phyloP scores from a whole-genome alignment of 2,329 filamentous ascomycete genomes.

The Fusarium sp. region DNA sequence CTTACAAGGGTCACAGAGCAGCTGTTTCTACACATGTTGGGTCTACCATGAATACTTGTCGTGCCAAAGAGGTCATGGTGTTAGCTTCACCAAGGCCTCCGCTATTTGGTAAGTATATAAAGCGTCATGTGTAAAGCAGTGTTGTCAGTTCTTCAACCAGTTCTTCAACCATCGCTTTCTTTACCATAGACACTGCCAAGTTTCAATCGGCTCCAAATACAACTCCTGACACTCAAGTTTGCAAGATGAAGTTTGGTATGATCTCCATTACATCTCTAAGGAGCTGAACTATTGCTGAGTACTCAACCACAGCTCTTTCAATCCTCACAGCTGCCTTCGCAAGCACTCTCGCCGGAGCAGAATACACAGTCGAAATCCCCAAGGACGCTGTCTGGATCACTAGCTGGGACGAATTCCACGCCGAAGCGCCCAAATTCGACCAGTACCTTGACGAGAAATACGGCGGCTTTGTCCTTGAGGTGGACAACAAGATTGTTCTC shows the following conservation, averaged over 20 bases:
- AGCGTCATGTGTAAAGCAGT: too few species aligned
- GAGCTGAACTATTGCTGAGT: too few species aligned
- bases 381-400: not conserved
- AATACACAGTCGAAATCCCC: not conserved
- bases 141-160: too few species aligned
- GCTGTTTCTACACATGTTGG: not conserved
- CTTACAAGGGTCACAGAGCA: not conserved
- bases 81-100: not conserved
- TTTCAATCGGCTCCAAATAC: too few species aligned
- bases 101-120: not conserved
- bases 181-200: too few species aligned
- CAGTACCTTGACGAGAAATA: not conserved
- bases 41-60: too few species aligned
- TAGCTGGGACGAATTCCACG: not conserved
- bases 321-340: not conserved
- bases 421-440: not conserved
- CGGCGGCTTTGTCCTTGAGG: not conserved
- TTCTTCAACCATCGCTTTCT: too few species aligned
- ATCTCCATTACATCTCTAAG: too few species aligned
- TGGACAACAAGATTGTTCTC: not conserved
- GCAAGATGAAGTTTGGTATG: not conserved
- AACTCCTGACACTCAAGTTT: not conserved
- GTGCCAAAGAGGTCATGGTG: not conserved
- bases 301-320: not conserved
- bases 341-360: not conserved